Conservation (phyloP, 2,329 filamentous ascomycete genomes). For the Eurotiales sp. region DNA sequence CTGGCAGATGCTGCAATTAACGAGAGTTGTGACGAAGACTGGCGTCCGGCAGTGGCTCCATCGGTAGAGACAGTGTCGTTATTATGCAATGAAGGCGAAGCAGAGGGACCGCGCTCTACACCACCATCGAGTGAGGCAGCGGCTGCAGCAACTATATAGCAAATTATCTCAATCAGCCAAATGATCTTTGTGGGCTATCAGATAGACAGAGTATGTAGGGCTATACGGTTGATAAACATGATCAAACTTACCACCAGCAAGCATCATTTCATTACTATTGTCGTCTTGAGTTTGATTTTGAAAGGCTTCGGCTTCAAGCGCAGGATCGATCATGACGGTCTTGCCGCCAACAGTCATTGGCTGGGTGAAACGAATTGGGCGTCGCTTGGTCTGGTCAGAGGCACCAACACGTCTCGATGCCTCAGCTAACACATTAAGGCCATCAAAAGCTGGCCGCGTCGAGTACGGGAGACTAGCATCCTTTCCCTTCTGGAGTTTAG, state of each 20-base stretch:
- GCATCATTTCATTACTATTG: slow-evolving; percentile 25
- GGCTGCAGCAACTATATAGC: slow-evolving; percentile 19
- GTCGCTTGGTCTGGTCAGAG: slow-evolving; percentile 44
- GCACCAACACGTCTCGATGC: slow-evolving; percentile 74
- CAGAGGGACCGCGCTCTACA: slow-evolving; percentile 29
- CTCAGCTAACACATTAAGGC: slow-evolving; percentile 81
- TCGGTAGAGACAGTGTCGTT: slow-evolving; percentile 31
- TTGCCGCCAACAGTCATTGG: slow-evolving; percentile 39
- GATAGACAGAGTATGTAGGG: not conserved
- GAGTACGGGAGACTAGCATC: slow-evolving; percentile 41
- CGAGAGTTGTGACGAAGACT: slow-evolving; percentile 41
- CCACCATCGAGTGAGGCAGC: slow-evolving; percentile 30
- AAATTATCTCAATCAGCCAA: not conserved
- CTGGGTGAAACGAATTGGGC: slow-evolving; percentile 36
- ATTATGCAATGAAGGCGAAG: slow-evolving; percentile 32
- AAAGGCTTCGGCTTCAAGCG: slow-evolving; percentile 39
- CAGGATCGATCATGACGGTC: slow-evolving; percentile 41
- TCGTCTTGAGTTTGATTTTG: slow-evolving; percentile 32
- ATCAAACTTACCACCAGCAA: slow-evolving; percentile 12
- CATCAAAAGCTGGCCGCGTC: slow-evolving; percentile 65
- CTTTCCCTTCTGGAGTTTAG: slow-evolving; percentile 31
- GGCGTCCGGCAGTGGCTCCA: slow-evolving; percentile 26
- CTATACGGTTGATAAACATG: too few relatives aligned
- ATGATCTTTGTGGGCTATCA: not conserved
- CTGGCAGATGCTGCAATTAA: slow-evolving; percentile 46